Conservation (phyloP, 352 stramenopile species). For the Pythium dissotocum region DNA sequence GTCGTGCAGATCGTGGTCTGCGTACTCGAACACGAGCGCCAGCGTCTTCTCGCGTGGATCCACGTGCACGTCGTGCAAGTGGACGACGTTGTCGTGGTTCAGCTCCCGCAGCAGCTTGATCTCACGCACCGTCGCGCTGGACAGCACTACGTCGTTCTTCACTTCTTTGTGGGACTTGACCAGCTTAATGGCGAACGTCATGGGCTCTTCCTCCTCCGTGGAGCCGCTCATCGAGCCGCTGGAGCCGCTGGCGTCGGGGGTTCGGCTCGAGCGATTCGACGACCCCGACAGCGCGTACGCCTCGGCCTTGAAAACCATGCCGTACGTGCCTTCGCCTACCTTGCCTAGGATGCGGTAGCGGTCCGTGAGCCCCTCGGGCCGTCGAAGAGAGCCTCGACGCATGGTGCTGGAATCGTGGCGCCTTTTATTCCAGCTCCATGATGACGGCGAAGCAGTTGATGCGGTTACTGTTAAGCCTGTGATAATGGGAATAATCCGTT, state of each 20-base stretch:
- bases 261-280: conserved; percentile 40
- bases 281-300: conserved; percentile 35
- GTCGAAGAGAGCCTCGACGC: conserved; percentile 59
- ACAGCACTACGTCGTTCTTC: conserved; percentile 89
- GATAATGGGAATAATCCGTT: background rate
- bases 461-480: conserved; percentile 7
- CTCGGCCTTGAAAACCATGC: conserved; percentile 89
- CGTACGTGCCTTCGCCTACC: conserved; percentile 89
- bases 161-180: conserved; percentile 90
- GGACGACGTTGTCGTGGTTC: conserved; percentile 87
- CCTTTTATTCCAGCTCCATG: background rate
- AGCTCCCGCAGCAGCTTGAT: conserved; percentile 90
- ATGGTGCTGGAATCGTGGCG: conserved; percentile 29
- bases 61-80: conserved; percentile 85
- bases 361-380: conserved; percentile 73
- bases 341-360: conserved; percentile 87
- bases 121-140: conserved; percentile 86
- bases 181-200: conserved; percentile 88
- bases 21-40: conserved; percentile 89
- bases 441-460: background rate
- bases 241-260: conserved; percentile 6
- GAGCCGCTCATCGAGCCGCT: conserved; percentile 13
- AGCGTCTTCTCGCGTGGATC: conserved; percentile 82
- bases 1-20: conserved; percentile 88
- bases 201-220: conserved; percentile 67